These are phyloP conservation scores for Fomitopsis betulina DNA, from an alignment of 1,284 basidiomycete species.

Conservation along the genomic window DNA sequence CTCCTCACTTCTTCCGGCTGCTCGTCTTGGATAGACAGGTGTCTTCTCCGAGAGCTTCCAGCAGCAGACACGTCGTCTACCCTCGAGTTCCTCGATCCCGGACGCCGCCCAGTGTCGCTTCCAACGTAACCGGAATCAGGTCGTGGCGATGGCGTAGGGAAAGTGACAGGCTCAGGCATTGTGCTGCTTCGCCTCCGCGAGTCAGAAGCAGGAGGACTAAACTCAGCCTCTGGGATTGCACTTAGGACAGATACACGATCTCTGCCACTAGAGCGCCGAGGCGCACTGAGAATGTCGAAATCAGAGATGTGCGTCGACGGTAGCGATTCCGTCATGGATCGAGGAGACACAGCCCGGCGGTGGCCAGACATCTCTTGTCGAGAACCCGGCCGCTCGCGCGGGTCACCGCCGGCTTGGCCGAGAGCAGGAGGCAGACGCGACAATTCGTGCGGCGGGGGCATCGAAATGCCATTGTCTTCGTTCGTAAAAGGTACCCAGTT, in stretches of 20 bases:
- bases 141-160: conserved; percentile 11
- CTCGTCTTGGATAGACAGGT: conserved; percentile 1
- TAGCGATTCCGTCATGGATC: conserved; percentile 23
- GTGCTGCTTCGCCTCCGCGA: conserved; percentile 14
- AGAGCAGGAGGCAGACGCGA: conserved; percentile 2
- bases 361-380: background rate
- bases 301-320: conserved; percentile 35
- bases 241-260: conserved; percentile 28
- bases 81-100: background rate
- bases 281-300: conserved; percentile 35
- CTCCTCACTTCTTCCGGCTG: conserved; percentile 15
- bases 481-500: conserved; percentile 23
- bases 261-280: conserved; percentile 14
- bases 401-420: background rate
- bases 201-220: conserved; percentile 21
- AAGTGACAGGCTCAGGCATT: conserved; percentile 23
- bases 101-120: conserved; percentile 7
- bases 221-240: conserved; percentile 35
- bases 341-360: conserved; percentile 14
- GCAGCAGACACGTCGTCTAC: conserved; percentile 1
- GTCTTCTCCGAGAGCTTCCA: background rate
- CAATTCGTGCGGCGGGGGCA: conserved; percentile 27
- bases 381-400: background rate
- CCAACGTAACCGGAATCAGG: conserved; percentile 11
- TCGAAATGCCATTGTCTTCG: conserved; percentile 14